These are phyloP conservation scores for Ustilago trichophora DNA, from an alignment of 1,284 basidiomycete genomes.

Conservation along the genomic window DNA sequence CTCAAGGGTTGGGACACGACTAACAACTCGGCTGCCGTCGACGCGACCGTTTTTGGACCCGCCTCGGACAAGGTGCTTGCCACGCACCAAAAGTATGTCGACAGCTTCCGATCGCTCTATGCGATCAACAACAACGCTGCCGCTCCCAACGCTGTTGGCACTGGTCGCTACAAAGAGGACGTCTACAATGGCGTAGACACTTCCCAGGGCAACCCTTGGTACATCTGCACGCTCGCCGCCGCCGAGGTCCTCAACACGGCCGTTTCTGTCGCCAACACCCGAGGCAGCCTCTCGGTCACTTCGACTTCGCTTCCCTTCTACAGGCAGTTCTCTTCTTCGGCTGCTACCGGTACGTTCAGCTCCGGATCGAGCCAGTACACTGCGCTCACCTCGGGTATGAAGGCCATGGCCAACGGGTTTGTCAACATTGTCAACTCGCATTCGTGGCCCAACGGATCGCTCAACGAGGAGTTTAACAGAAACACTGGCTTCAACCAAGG, in stretches of 20 bases:
- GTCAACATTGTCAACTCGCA: conserved; percentile 41
- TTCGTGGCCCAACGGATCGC: conserved; percentile 42
- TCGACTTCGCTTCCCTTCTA: conserved; percentile 41
- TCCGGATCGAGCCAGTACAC: conserved; percentile 19
- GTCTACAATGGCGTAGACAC: conserved; percentile 39
- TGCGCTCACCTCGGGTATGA: conserved; percentile 35
- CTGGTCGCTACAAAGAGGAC: conserved; percentile 44
- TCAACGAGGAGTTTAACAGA: conserved; percentile 50
- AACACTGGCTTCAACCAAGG: conserved; percentile 47
- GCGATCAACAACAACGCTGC: conserved; percentile 44
- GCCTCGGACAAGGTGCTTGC: conserved; percentile 47
- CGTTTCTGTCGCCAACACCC: conserved; percentile 15
- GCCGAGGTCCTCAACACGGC: conserved; percentile 53
- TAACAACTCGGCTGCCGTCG: conserved; percentile 12
- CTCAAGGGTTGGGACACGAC: conserved; percentile 48
- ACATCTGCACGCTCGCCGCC: conserved; percentile 47
- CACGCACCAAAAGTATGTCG: conserved; percentile 49
- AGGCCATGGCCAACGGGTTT: conserved; percentile 44
- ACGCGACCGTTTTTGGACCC: conserved; percentile 33
- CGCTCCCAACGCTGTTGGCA: conserved; percentile 34
- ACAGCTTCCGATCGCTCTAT: conserved; percentile 47
- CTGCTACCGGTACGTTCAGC: conserved; percentile 23
- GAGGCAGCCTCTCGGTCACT: conserved; percentile 28
- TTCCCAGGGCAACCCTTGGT: conserved; percentile 54
- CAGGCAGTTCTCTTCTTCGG: conserved; percentile 34